A percentile compares a stretch with the other conserved stretches of the same genome.
Conservation (phyloP, 257 asterid species). For the Nemophila menziesii region DNA sequence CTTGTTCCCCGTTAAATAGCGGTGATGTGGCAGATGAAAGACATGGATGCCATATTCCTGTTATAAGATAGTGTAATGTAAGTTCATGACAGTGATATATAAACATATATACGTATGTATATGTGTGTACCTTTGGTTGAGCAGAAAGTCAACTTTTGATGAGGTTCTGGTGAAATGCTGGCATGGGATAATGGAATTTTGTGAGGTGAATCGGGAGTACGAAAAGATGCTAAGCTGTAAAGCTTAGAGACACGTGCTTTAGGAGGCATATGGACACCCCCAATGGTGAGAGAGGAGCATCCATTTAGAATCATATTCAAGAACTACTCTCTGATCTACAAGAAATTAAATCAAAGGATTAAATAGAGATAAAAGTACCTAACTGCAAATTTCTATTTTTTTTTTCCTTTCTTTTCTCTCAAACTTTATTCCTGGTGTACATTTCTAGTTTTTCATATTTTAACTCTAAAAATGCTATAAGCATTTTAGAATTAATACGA, state of each 20-base stretch:
- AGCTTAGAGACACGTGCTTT: constrained; percentile 20
- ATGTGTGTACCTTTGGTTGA: constrained; percentile 31
- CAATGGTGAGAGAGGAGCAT: constrained; percentile 26
- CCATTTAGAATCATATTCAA: constrained; percentile 46
- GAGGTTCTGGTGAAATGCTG: constrained; percentile 17
- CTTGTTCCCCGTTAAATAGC: constrained; percentile 38
- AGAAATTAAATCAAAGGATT: neutral
- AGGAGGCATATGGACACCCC: constrained; percentile 23
- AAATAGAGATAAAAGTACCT: neutral
- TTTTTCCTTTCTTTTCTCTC: neutral
- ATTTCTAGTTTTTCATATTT: neutral
- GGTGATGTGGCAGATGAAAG: constrained; percentile 51
- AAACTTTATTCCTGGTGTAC: neutral
- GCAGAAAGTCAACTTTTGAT: constrained; percentile 10
- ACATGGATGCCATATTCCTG: constrained; percentile 26
- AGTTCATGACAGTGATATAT: neutral
- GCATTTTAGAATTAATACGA: neutral
- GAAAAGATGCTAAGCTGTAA: constrained; percentile 13
- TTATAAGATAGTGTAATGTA: neutral
- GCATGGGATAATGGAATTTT: constrained; percentile 15
- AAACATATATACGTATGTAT: neutral
- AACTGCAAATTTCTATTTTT: neutral
- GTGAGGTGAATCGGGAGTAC: constrained; percentile 9
- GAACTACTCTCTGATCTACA: constrained; percentile 5
- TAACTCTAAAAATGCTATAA: neutral